Evolutionary conservation across 2,329 filamentous ascomycete species (phyloP), one percentile per base, ranked within the genome.

Genomic region (Tolypocladium pustulatum): DNA sequence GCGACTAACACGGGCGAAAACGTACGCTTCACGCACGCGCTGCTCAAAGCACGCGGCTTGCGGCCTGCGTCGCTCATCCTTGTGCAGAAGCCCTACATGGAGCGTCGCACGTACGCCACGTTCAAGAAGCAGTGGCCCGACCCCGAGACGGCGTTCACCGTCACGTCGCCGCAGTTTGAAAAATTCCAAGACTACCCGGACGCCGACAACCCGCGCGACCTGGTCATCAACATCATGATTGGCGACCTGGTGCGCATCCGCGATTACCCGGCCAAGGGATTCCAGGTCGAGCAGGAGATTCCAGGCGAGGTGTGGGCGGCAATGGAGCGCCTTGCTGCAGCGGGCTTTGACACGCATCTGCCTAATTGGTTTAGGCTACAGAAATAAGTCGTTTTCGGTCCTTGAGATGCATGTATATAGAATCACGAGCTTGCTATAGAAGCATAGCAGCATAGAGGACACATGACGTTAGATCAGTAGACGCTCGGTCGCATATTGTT

Each of bases 51-150:
- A 15, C 65, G 55, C 27, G 63, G 67, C 0, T 51, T 75, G 9
- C 53, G 41, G 0, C 57, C 59, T 1, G 59, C 64, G 36, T 72
- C 68, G 2, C 71, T 78, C 36, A 66, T 78, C 20, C 67, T 78
- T 1, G 76, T 78, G 10, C 76, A 79, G 64, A 79, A 78, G 65
- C 76, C 76, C 30, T 78, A 78, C 59, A 79, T 78, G 76, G 76
- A 78, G 65, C 66, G 76, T 38, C 65, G 76, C 7, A 76, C 76
- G 5, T 78, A 72, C 49, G 76, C 76, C 1, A 79, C 76, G 0
- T 78, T 78, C 60, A 68, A 67, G 60, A 76, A 73, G 67, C 76
- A 78, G 66, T 78, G 76, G 76, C 76, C 75, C 0, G 72, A 71
- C 22, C 58, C 62, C 22, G 58, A 38, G 34, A 67, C 70, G 1